These are phyloP conservation scores for Rutstroemia sydowiana DNA, from an alignment of 2,329 filamentous ascomycete species.

Conservation along the genomic window DNA sequence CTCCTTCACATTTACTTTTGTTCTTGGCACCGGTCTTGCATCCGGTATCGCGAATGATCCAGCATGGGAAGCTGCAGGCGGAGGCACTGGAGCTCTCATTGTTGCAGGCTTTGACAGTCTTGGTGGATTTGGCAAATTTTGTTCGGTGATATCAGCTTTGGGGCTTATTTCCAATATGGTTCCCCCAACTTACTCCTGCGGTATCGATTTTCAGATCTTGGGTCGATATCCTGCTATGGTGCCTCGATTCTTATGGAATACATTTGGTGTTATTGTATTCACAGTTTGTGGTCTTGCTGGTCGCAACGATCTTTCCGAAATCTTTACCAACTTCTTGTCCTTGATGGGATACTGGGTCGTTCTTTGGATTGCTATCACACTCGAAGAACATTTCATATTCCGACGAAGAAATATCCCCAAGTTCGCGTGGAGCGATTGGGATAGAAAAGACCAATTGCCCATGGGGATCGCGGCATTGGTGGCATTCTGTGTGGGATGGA, in stretches of 20 bases:
- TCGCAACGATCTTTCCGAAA: constrained; percentile 50
- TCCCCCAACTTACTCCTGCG: constrained; percentile 55
- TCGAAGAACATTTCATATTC: constrained; percentile 58
- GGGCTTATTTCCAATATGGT: constrained; percentile 60
- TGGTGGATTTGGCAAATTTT: constrained; percentile 58
- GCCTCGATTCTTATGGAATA: constrained; percentile 59
- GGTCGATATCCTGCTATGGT: constrained; percentile 49
- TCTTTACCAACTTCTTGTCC: constrained; percentile 63
- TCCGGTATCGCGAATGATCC: constrained; percentile 46
- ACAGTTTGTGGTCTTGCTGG: constrained; percentile 58
- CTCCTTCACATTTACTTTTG: constrained; percentile 53
- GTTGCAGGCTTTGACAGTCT: constrained; percentile 54
- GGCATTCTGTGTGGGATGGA: constrained; percentile 59
- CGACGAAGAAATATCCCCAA: constrained; percentile 33
- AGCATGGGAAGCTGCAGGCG: constrained; percentile 50
- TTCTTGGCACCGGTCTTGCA: constrained; percentile 55
- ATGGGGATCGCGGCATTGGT: constrained; percentile 53
- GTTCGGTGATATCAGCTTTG: constrained; percentile 55
- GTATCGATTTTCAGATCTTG: constrained; percentile 62
- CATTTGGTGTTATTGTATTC: constrained; percentile 52
- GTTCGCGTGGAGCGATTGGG: constrained; percentile 57
- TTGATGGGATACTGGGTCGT: constrained; percentile 66
- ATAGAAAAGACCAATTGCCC: constrained; percentile 50
- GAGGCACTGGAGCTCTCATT: constrained; percentile 56
- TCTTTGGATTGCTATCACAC: constrained; percentile 55